Conservation (phyloP, 2,329 filamentous ascomycete species). For the Arthrocladium fulminans region DNA sequence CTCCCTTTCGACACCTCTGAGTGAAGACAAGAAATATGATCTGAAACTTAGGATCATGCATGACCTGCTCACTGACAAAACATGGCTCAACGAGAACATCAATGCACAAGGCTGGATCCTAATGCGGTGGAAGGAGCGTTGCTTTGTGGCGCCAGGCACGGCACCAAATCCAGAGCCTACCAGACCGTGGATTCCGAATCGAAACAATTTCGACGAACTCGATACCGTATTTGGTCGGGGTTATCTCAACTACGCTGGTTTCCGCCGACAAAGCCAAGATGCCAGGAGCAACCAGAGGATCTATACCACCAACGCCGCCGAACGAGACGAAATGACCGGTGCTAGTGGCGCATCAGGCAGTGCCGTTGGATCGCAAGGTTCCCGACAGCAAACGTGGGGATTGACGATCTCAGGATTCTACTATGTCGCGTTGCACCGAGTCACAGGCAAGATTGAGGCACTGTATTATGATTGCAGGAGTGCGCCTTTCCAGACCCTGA, state of each 20-base stretch:
- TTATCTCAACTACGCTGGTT: slow-evolving; percentile 1
- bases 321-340: slow-evolving; percentile 4
- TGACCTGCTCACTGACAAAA: slow-evolving; percentile 5
- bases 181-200: slow-evolving; percentile 2
- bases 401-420: slow-evolving; percentile 45
- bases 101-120: slow-evolving; percentile 39
- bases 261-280: background rate
- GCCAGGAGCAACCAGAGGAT: background rate
- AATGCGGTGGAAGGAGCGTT: slow-evolving; percentile 46
- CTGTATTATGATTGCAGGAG: slow-evolving; percentile 43
- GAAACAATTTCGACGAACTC: background rate
- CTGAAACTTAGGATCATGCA: slow-evolving; percentile 5
- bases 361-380: background rate
- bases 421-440: slow-evolving; percentile 40
- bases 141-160: slow-evolving; percentile 30
- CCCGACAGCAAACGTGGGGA: slow-evolving; percentile 26
- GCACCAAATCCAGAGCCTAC: slow-evolving; percentile 1
- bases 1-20: background rate
- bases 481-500: slow-evolving; percentile 41
- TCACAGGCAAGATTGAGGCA: slow-evolving; percentile 39
- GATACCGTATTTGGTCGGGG: background rate
- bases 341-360: background rate
- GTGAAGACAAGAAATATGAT: slow-evolving; percentile 1
- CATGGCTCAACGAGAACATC: slow-evolving; percentile 20
- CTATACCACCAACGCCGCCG: slow-evolving; percentile 5